Evolutionary conservation across 352 stramenopile genomes (phyloP), one percentile per base, ranked within the genome.

Genomic region (Phytophthora citricola): DNA sequence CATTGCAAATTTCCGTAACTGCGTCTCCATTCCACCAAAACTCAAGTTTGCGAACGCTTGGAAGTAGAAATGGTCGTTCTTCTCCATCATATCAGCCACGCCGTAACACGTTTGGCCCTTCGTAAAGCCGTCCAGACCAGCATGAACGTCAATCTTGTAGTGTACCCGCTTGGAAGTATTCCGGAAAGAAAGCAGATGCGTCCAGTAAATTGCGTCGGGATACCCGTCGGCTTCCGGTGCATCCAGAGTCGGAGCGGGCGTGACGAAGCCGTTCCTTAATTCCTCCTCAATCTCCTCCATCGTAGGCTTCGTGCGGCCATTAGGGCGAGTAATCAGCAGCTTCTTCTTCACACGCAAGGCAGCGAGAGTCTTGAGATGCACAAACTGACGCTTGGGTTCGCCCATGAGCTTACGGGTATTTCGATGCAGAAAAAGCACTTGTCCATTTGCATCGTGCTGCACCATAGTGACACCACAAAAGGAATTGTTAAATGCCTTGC

Each of bases 131-230:
- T 64, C 38, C 7, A 64, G 50, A 22, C 44, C 59, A n/a, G 75
- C 43, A 53, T 79, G 83, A 39, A 87, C 78, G 49, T 87, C 75
- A 22, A 91, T 77, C 46, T 57, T 74, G 61, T 89, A 91, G 54
- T 89, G 57, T 15, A 46, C 58, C 5, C 68, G 60, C 15, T 49
- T 72, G 1, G 74, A 78, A 24, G 69, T 82, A 27, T 73, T 79
- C 49, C 85, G 81, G 67, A 93, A 86, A 17, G 78, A 77, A 49
- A 87, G 51, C 46, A 94, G 38, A 41, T 92, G 83, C 5, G 86
- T 92, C 78, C 83, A 90, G 51, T 89, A 79, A n/a, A 73, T 64
- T 22, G 80, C 73, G 31, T 89, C 79, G 22, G 73, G 61, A 38
- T 71, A 68, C 27, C 69, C 50, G 56, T 78, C 74, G 8, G 26